Conservation (phyloP, 352 stramenopile genomes). For the Globisporangium canariense region DNA sequence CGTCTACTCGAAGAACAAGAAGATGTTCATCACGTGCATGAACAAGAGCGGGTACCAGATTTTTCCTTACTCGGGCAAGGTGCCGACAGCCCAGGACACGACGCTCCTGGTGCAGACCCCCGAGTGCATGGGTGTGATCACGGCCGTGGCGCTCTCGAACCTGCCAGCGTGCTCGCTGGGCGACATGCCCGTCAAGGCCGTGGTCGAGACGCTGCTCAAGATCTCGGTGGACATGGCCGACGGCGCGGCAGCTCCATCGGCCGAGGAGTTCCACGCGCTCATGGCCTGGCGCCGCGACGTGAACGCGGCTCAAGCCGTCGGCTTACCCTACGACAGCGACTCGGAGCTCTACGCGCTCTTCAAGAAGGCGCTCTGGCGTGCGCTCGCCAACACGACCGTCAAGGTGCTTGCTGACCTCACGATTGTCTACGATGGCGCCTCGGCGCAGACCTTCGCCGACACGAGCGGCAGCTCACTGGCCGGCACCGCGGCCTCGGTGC, state of each 20-base stretch:
- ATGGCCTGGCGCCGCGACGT: conserved; percentile 54
- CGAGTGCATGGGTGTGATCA: conserved; percentile 53
- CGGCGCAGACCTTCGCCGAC: conserved; percentile 24
- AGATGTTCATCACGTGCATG: conserved; percentile 45
- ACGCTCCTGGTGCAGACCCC: conserved; percentile 39
- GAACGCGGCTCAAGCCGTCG: conserved; percentile 42
- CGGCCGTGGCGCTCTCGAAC: conserved; percentile 32
- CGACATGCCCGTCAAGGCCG: conserved; percentile 45
- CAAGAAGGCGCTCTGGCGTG: conserved; percentile 36
- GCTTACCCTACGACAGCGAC: conserved; percentile 44
- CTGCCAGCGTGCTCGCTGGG: conserved; percentile 50
- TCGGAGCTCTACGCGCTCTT: conserved; percentile 50
- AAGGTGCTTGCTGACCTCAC: conserved; percentile 41
- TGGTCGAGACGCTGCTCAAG: conserved; percentile 62
- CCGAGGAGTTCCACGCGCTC: conserved; percentile 39
- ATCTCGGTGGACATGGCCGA: conserved; percentile 44
- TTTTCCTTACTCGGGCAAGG: conserved; percentile 51
- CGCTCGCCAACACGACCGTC: conserved; percentile 33
- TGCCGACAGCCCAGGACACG: conserved; percentile 35
- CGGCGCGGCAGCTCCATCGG: conserved; percentile 25
- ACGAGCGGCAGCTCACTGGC: conserved; percentile 27
- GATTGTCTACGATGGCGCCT: conserved; percentile 25
- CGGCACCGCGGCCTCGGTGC: conserved; percentile 29
- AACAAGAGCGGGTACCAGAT: conserved; percentile 50
- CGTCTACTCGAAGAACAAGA: conserved; percentile 48